Percentiles rank a stretch among this genome's conserved stretches.
phyloP scores from a whole-genome alignment of 257 asterid genomes.

The Fraxinus americana region DNA sequence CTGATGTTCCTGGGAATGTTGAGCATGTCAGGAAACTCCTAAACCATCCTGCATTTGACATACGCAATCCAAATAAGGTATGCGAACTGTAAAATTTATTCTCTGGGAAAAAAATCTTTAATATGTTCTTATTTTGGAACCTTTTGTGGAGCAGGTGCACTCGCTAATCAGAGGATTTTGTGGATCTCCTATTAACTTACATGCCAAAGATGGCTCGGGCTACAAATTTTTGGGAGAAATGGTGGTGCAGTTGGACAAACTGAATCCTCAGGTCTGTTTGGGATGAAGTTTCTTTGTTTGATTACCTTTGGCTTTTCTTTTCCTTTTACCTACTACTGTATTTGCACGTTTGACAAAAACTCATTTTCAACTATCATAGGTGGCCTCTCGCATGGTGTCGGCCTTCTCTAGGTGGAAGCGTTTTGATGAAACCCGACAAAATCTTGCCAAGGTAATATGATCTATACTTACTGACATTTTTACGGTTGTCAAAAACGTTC shows the following conservation, averaged over 20 bases:
- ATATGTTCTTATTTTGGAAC: neutral
- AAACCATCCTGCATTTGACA: slow-evolving; percentile 73
- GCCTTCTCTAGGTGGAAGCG: slow-evolving; percentile 96
- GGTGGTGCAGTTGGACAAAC: slow-evolving; percentile 78
- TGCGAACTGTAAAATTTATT: slow-evolving; percentile 1
- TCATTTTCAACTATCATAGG: slow-evolving; percentile 38
- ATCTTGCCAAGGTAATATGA: slow-evolving; percentile 65
- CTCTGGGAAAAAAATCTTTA: neutral
- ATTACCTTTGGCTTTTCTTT: neutral
- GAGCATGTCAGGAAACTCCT: slow-evolving; percentile 75
- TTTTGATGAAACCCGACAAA: slow-evolving; percentile 76
- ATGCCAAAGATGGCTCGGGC: slow-evolving; percentile 77
- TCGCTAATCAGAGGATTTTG: slow-evolving; percentile 77
- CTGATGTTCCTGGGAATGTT: slow-evolving; percentile 73
- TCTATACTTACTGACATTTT: slow-evolving; percentile 3
- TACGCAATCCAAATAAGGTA: slow-evolving; percentile 86
- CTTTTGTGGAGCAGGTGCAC: slow-evolving; percentile 50
- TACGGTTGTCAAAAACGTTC: neutral
- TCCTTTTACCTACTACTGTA: neutral
- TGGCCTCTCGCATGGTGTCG: slow-evolving; percentile 91
- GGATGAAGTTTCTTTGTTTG: neutral
- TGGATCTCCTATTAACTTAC: slow-evolving; percentile 71
- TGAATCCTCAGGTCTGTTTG: slow-evolving; percentile 71
- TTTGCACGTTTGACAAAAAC: neutral
- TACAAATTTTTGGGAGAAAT: slow-evolving; percentile 74